A percentile compares a stretch with the other conserved stretches of the same genome.
These are phyloP conservation scores for Saccharum spontaneum DNA, from an alignment of 176 grass and related monocot genomes.

Conservation along the genomic window DNA sequence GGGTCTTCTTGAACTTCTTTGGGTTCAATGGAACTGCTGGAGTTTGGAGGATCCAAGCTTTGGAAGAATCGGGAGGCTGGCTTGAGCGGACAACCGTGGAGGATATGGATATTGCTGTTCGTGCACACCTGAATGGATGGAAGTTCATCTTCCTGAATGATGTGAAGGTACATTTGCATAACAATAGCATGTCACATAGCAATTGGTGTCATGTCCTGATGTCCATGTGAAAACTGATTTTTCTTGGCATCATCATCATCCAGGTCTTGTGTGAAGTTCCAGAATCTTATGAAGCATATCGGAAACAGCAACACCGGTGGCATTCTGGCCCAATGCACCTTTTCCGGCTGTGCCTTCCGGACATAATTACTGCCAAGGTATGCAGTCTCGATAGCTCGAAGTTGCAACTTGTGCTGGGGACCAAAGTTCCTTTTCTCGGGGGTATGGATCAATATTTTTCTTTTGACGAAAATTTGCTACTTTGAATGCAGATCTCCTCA, in stretches of 20 bases:
- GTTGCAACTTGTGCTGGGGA: background rate
- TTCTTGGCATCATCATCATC: background rate
- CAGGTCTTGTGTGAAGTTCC: constrained; percentile 85
- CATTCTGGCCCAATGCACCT: constrained; percentile 91
- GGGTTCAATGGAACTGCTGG: constrained; percentile 84
- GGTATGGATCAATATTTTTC: background rate
- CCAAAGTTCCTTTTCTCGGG: background rate
- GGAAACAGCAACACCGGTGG: constrained; percentile 83
- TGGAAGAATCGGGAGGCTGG: constrained; percentile 84
- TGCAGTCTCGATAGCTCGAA: background rate
- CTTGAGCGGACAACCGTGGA: constrained; percentile 78
- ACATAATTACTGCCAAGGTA: constrained; percentile 73
- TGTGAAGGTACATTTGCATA: constrained; percentile 53
- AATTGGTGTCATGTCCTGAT: background rate
- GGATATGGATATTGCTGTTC: constrained; percentile 87
- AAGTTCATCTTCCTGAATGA: constrained; percentile 87
- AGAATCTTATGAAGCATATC: constrained; percentile 77
- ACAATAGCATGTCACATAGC: background rate
- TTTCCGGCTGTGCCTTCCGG: constrained; percentile 62
- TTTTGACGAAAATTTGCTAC: constrained; percentile 22
- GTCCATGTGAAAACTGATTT: background rate
- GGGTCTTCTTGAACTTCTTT: constrained; percentile 72
- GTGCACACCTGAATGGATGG: constrained; percentile 74
- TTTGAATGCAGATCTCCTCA: constrained; percentile 55
- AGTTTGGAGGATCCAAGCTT: constrained; percentile 79